A percentile compares a stretch with the other conserved stretches of the same genome.
Conservation (phyloP, 164 flowering plant genomes). For the Houttuynia cordata region DNA sequence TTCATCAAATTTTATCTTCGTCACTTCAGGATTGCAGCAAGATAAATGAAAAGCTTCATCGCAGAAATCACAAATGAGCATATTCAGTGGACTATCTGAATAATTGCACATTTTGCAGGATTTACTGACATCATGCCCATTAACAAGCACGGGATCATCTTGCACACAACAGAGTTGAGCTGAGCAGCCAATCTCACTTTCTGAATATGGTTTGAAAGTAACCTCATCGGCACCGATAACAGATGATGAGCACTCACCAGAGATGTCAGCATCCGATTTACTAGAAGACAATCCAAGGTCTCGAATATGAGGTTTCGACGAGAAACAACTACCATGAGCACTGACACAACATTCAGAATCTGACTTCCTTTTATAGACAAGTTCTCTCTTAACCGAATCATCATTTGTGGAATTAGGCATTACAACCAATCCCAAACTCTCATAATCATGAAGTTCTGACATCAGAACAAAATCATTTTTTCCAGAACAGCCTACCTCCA, state of each 20-base stretch:
- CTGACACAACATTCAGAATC: slow-evolving; percentile 17
- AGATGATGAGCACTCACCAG: slow-evolving; percentile 73
- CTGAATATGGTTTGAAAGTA: slow-evolving; percentile 22
- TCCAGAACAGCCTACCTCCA: not conserved
- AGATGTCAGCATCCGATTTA: slow-evolving; percentile 35
- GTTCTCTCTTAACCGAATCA: slow-evolving; percentile 13
- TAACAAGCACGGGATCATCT: slow-evolving; percentile 8
- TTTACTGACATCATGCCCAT: slow-evolving; percentile 10
- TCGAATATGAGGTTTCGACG: slow-evolving; percentile 55
- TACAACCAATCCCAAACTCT: slow-evolving; percentile 4
- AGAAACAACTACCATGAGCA: slow-evolving; percentile 45
- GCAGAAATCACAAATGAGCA: slow-evolving; percentile 11
- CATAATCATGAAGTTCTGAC: not conserved
- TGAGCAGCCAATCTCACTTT: slow-evolving; percentile 38
- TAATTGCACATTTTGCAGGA: slow-evolving; percentile 20
- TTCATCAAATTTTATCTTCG: slow-evolving; percentile 6
- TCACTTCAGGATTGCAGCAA: slow-evolving; percentile 9
- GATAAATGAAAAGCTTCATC: slow-evolving; percentile 10
- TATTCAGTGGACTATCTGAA: slow-evolving; percentile 6
- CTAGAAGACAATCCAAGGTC: slow-evolving; percentile 23
- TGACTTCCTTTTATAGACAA: slow-evolving; percentile 12
- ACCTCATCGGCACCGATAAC: slow-evolving; percentile 21
- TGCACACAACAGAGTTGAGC: slow-evolving; percentile 5
- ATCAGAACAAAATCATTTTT: slow-evolving; percentile 7
- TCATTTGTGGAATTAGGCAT: slow-evolving; percentile 11